phyloP scores from a whole-genome alignment of 352 stramenopile genomes.

The Blastocystis sp. region DNA sequence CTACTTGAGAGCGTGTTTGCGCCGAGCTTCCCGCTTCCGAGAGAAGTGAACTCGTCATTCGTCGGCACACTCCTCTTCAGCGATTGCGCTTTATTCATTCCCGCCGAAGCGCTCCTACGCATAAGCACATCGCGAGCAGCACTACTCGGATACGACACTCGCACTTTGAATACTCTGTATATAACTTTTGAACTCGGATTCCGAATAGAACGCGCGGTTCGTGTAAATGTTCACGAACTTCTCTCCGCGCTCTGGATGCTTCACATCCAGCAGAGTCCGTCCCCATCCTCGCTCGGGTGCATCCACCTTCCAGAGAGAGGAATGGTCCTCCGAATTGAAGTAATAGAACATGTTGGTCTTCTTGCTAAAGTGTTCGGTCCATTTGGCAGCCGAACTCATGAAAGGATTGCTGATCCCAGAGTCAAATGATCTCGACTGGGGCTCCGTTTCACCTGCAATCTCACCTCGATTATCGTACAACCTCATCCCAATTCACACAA shows the following conservation, averaged over 20 bases:
- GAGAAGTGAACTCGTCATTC: background rate
- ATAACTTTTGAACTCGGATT: conserved; percentile 16
- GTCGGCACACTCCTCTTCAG: background rate
- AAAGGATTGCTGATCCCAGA: no score
- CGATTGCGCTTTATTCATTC: background rate
- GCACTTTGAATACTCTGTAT: background rate
- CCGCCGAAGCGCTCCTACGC: background rate
- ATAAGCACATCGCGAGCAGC: no score
- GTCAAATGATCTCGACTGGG: no score
- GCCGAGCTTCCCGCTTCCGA: background rate
- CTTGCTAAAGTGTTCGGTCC: conserved; percentile 21
- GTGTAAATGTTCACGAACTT: conserved; percentile 53
- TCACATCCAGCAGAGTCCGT: background rate
- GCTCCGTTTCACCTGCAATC: no score
- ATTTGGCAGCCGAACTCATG: background rate
- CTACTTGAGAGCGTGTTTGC: background rate
- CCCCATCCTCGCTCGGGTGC: conserved; percentile 24
- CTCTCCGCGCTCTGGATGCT: background rate
- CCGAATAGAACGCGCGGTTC: conserved; percentile 39
- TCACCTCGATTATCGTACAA: no score
- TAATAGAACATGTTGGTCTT: conserved; percentile 42
- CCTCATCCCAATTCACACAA: no score
- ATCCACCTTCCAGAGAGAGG: conserved; percentile 39
- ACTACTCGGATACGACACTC: no score
- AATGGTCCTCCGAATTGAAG: conserved; percentile 26